Evolutionary conservation across 257 asterid species (phyloP), one percentile per base, ranked within the genome.

Genomic region (Capsicum chinense): DNA sequence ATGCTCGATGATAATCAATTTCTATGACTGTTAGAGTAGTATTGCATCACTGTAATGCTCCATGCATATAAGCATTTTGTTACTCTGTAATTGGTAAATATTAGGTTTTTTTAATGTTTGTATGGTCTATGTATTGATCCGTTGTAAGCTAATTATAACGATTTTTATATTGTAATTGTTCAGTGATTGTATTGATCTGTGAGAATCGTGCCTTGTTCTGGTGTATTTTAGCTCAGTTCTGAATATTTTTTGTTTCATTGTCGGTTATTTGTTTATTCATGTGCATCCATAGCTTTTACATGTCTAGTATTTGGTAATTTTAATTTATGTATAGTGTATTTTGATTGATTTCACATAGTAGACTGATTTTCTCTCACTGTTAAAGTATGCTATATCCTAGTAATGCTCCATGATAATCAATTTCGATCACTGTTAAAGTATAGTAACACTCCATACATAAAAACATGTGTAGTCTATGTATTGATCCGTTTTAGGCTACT

Each of bases 161-260:
- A 21, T 7, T 9, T 81, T 37, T 17, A 73, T 21, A 6, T 68
- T 63, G 1, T 70, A 21, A 78, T 83, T 71, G 56, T n/a, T 37
- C 33, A n/a, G 47, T 84, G n/a, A 58, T 44, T 44, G 39, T 6
- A 47, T 85, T 70, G 89, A 88, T 87, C 89, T 35, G 84, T 26
- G 16, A 8, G 54, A 74, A 66, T 59, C 59, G 39, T 56, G n/a
- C 57, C 50, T 81, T 1, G 56, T 73, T 48, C 80, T n/a, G 39
- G 80, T 52, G 56, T 73, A 21, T 76, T 52, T 13, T 52, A 52
- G 63, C 63, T 50, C 81, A 50, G 62, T 21, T 39, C 21, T 69
- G 50, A 21, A 37, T 10, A 57, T 67, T 17, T 3, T 4, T 54
- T 37, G 7, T 67, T 9, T 44, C 67, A 7, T 26, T 66, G 76